phyloP scores from a whole-genome alignment of 805 yeast species.

The Lachancea meyersii region DNA sequence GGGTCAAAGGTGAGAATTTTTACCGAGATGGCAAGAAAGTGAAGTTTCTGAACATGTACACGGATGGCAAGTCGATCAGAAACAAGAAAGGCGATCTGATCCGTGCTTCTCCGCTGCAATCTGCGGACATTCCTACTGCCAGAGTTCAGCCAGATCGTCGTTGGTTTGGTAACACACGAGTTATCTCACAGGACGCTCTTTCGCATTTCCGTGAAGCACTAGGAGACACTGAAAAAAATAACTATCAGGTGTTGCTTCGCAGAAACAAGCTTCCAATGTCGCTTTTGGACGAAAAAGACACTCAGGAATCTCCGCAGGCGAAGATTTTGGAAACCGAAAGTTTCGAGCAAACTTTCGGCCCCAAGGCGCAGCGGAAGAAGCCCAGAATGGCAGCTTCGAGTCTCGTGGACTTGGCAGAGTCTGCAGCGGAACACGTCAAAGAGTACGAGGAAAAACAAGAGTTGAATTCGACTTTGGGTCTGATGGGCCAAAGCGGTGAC shows the following conservation, averaged over 20 bases:
- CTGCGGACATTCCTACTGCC: conserved; percentile 81
- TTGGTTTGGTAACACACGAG: conserved; percentile 98
- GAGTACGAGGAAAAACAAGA: conserved; percentile 70
- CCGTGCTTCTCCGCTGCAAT: conserved; percentile 82
- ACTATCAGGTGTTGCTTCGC: conserved; percentile 78
- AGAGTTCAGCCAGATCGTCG: conserved; percentile 93
- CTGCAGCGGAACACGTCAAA: conserved; percentile 50
- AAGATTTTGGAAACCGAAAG: conserved; percentile 86
- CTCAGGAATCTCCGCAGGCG: conserved; percentile 68
- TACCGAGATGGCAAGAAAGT: conserved; percentile 92
- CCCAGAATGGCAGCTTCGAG: conserved; percentile 74
- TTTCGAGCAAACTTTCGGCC: conserved; percentile 79
- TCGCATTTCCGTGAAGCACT: conserved; percentile 90
- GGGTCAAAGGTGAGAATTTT: conserved; percentile 95
- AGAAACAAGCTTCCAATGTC: conserved; percentile 96
- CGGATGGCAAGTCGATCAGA: conserved; percentile 79
- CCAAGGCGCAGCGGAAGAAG: conserved; percentile 88
- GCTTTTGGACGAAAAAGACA: conserved; percentile 77
- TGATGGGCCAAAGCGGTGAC: conserved; percentile 60
- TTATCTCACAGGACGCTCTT: conserved; percentile 93
- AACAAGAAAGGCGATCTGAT: conserved; percentile 84
- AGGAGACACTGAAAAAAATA: conserved; percentile 75
- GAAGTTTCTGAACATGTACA: conserved; percentile 86
- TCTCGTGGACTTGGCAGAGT: conserved; percentile 68
- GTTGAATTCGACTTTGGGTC: conserved; percentile 65